phyloP scores from a whole-genome alignment of 192 early-diverging fungal genomes.

The Coemansia sp. region DNA sequence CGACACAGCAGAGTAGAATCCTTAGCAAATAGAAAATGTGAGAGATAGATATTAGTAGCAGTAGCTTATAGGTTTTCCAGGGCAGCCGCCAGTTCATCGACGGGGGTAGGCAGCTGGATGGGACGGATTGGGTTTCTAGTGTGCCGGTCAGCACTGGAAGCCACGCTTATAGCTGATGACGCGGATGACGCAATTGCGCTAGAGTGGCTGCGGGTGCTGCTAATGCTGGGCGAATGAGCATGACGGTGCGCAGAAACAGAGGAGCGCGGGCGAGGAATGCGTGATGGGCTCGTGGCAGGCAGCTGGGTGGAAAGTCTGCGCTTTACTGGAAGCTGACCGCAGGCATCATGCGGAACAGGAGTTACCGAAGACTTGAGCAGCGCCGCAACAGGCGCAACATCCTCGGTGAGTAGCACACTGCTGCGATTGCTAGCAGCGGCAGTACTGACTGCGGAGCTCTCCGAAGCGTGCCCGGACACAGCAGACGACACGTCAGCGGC shows the following conservation, averaged over 20 bases:
- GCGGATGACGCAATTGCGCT: neutral
- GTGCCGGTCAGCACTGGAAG: neutral
- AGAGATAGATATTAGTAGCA: neutral
- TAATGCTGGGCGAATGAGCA: neutral
- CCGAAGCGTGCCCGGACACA: neutral
- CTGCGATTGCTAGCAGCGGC: constrained; percentile 6
- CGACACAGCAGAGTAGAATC: no score
- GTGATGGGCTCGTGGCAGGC: constrained; percentile 10
- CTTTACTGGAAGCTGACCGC: neutral
- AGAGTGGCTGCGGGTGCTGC: neutral
- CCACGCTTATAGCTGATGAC: constrained; percentile 6
- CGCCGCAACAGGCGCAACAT: neutral
- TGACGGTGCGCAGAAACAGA: constrained; percentile 1
- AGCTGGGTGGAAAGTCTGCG: neutral
- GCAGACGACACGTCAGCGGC: neutral
- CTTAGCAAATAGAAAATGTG: neutral
- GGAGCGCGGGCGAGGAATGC: constrained; percentile 24
- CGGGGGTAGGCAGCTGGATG: constrained; percentile 2
- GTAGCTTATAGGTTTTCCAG: constrained; percentile 17
- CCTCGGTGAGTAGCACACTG: neutral
- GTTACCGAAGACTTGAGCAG: neutral
- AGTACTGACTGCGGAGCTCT: constrained; percentile 1
- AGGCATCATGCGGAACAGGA: neutral
- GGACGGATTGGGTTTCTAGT: neutral
- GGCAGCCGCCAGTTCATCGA: constrained; percentile 25